Evolutionary conservation across 495 filamentous ascomycete species (phyloP).

Genomic region (Podospora sp.): DNA sequence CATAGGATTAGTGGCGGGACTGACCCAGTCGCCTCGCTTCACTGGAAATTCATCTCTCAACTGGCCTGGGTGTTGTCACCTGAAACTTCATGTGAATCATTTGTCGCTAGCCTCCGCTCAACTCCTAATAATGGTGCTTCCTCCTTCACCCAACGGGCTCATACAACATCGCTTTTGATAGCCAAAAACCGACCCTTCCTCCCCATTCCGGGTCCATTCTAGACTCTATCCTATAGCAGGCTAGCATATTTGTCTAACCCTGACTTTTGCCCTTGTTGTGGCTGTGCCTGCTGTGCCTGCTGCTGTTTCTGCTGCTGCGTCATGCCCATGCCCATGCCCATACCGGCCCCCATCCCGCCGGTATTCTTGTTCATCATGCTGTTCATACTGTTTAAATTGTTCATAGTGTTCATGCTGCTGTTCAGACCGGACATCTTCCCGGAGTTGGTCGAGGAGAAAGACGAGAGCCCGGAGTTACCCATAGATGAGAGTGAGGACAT

Average conservation of each 20-base stretch:
- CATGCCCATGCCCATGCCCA: constrained; percentile 31
- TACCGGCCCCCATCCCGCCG: constrained; percentile 28
- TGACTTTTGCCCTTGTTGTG: constrained; percentile 52
- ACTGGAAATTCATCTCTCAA: too few relatives aligned
- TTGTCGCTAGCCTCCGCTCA: too few relatives aligned
- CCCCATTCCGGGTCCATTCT: neutral
- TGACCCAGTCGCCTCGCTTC: too few relatives aligned
- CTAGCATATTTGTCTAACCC: constrained; percentile 84
- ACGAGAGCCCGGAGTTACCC: neutral
- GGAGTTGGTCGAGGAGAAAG: constrained; percentile 14
- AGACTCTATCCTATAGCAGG: constrained; percentile 63
- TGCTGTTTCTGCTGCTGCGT: constrained; percentile 31
- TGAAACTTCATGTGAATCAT: too few relatives aligned
- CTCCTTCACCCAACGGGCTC: too few relatives aligned
- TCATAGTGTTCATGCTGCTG: constrained; percentile 30
- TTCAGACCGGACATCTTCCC: constrained; percentile 27
- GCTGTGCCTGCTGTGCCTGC: constrained; percentile 38
- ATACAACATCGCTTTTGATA: too few relatives aligned
- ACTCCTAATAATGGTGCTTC: too few relatives aligned
- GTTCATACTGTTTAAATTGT: constrained; percentile 23
- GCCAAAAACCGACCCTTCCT: too few relatives aligned
- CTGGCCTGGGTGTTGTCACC: too few relatives aligned
- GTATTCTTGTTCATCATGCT: neutral
- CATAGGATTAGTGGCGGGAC: too few relatives aligned
- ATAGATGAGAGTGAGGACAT: constrained; percentile 9